Evolutionary conservation across 148 eudicot species (phyloP).

Genomic region (Camellia japonica): DNA sequence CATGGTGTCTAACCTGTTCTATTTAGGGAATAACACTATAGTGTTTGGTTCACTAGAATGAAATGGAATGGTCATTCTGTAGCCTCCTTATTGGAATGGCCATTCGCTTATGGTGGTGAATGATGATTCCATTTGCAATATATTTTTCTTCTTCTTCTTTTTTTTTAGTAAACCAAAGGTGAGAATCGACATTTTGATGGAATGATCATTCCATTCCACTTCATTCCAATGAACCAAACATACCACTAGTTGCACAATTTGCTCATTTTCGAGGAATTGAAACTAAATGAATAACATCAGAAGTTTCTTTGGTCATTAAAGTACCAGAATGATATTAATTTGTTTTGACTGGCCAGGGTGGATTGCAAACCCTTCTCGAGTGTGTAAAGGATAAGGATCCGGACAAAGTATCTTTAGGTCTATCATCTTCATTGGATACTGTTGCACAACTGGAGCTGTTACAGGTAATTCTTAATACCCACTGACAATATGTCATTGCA

Average conservation of each 20-base stretch:
- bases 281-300: neutral
- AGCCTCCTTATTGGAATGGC: too few relatives aligned
- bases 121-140: too few relatives aligned
- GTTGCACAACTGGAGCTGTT: constrained; percentile 84
- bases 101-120: too few relatives aligned
- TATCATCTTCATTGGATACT: constrained; percentile 84
- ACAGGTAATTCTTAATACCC: constrained; percentile 52
- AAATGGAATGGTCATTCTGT: too few relatives aligned
- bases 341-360: constrained; percentile 51
- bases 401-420: constrained; percentile 80
- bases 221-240: too few relatives aligned
- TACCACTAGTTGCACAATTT: neutral
- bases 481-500: too few relatives aligned
- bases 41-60: too few relatives aligned
- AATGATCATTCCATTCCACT: too few relatives aligned
- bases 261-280: neutral
- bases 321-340: neutral
- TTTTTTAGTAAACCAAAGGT: too few relatives aligned
- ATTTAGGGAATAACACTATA: neutral
- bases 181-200: too few relatives aligned
- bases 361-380: constrained; percentile 68
- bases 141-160: too few relatives aligned
- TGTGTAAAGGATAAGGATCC: constrained; percentile 76
- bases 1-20: neutral
- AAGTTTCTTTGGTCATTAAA: neutral